Evolutionary conservation across 805 yeast genomes (phyloP), one percentile per base, ranked within the genome.

Genomic region (Maudiozyma turicensis): DNA sequence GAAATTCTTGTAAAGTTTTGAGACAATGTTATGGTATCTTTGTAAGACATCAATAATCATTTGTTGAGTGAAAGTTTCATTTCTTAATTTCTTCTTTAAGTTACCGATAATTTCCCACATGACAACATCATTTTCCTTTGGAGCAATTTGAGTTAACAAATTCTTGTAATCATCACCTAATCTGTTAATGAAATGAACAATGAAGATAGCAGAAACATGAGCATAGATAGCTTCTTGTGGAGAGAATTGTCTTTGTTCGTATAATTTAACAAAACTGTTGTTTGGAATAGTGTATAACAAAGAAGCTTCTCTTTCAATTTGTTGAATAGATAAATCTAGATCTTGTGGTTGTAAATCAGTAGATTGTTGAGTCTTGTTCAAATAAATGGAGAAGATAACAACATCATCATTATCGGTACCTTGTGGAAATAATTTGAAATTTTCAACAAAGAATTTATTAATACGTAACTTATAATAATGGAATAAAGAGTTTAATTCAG

Each of bases 211-310:
- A 59, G 91, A 95, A 67, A 89, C 84, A 67, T 91, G 98, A 43
- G 97, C 95, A 65, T 93, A 93, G 50, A 89, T 83, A 43, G 90
- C 81, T 70, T 93, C 99, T 70, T 91, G 98, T 58, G 95, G 81
- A 1, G 97, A 89, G 67, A 91, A 76, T 56, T 81, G 81, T 48
- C 91, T 84, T 46, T 73, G 66, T 53, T 84, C 81, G 63, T 90
- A 90, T 50, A 81, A 74, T 47, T 76, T 75, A 57, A 81, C 82
- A 74, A 90, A 91, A 58, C 80, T 74, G 61, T 88, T 86, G 67
- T 85, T 82, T 46, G 99, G 99, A 56, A 91, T 79, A 58, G 96
- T 86, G 70, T 86, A 93, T 56, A 91, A 74, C 59, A 93, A 75
- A 5, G 97, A 88, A 35, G 96, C 95, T 69, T 91, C 99, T 71